phyloP scores from a whole-genome alignment of 345 rosid species.

The Eucalyptus decipiens region DNA sequence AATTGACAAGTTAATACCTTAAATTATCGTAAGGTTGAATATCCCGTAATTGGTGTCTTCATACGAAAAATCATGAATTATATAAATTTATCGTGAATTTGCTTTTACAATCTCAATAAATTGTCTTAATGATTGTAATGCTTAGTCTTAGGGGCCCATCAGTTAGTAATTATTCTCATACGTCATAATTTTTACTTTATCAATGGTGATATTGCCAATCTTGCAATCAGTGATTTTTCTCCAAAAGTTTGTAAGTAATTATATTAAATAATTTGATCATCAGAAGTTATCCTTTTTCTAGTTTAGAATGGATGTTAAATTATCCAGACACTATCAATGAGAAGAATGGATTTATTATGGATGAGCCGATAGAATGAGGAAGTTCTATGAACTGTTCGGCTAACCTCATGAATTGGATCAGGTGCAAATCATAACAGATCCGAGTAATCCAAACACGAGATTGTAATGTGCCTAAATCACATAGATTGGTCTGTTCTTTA shows the following conservation, averaged over 20 bases:
- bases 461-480: neutral
- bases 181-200: neutral
- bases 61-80: neutral
- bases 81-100: neutral
- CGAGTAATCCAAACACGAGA: neutral
- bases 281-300: too few species aligned
- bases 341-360: accelerated
- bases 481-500: neutral
- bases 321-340: neutral
- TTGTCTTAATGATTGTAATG: neutral
- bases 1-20: neutral
- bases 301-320: neutral
- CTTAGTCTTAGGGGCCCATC: neutral
- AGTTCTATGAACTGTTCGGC: neutral
- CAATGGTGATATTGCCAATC: neutral
- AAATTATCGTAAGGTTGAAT: neutral
- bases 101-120: neutral
- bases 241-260: neutral
- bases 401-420: neutral
- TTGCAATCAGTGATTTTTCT: neutral
- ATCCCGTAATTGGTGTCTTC: neutral
- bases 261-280: neutral
- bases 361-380: neutral
- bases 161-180: neutral
- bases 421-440: neutral